Base-by-base conservation (phyloP, 2,329 filamentous ascomycete species). In the Fusarium citri region DNA sequence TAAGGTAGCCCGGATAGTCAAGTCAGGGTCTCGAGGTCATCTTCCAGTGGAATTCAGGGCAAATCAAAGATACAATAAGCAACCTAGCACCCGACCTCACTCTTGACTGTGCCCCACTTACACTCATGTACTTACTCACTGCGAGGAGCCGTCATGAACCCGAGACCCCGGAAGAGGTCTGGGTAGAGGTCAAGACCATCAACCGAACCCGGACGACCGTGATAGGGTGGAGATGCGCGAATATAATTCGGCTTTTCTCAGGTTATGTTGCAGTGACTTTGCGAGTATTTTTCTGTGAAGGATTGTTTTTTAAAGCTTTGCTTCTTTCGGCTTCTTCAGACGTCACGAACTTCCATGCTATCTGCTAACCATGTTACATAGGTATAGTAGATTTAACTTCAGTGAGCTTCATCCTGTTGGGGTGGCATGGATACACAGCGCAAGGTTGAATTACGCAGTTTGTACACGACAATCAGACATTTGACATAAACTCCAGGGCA, bases 181-280 rank as follows among this genome's bases (percentile, higher is more conserved):
- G 47, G 22, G n/a, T 30, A 49, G 49, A 64, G 47, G 45, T 28
- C 53, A 34, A 37, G 31, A 26, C 31, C 37, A 43, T 63, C 42
- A 63, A 53, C 63, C 40, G 40, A 57, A 58, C 53, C 72, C 67
- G 63, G 54, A 65, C 42, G 48, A 60, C 71, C 65, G 59, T 75
- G 60, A 75, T 68, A 61, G 66, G 70, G 77, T 78, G 77, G 77
- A 71, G 76, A 73, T 78, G 77, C 77, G 76, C 77, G 77, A 79
- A 79, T 78, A 78, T 78, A 74, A 74, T 67, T 76, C 75, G 76
- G 74, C 73, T 74, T 59, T 68, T 61, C 50, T 55, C 46, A 30
- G 37, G 48, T 25, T 26, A 25, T 22, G 28, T 55, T 46, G 31
- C 37, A 49, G 14, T 65, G 20, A 41, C 53, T 54, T 55, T 70